Evolutionary conservation across 2,329 filamentous ascomycete genomes (phyloP).

Genomic region (Talaromyces sp.): DNA sequence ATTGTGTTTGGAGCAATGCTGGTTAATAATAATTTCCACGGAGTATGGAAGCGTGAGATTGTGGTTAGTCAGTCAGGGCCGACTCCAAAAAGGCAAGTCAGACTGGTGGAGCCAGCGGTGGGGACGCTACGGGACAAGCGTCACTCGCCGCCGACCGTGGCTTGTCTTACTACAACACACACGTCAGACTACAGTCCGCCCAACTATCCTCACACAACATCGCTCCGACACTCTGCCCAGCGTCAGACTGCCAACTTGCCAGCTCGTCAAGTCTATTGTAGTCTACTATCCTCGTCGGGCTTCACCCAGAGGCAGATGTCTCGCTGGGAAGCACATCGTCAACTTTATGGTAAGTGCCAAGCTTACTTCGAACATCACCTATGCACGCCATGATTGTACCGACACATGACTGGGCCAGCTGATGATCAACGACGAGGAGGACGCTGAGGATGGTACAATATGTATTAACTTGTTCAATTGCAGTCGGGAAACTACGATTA

Average conservation of each 20-base stretch:
- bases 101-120: not conserved
- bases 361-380: not conserved
- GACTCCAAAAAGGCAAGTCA: too few species aligned
- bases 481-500: constrained; percentile 41
- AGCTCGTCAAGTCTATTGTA: too few species aligned
- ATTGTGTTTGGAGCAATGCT: not conserved
- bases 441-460: not conserved
- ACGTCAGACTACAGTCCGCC: not conserved
- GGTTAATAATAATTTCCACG: not conserved
- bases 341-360: not conserved
- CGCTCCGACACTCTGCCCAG: not conserved
- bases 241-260: not conserved
- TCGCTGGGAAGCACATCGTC: not conserved
- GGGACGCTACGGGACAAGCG: not conserved
- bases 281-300: not conserved
- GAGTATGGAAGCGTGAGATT: not conserved
- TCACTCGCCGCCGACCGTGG: not conserved
- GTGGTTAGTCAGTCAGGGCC: not conserved
- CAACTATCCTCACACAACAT: not conserved
- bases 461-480: constrained; percentile 16
- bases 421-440: not conserved
- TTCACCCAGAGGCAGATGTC: not conserved
- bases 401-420: not conserved
- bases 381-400: not conserved
- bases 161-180: not conserved